Evolutionary conservation across 768 basidiomycete species (phyloP).

Genomic region (Kwoniella heveanensis): DNA sequence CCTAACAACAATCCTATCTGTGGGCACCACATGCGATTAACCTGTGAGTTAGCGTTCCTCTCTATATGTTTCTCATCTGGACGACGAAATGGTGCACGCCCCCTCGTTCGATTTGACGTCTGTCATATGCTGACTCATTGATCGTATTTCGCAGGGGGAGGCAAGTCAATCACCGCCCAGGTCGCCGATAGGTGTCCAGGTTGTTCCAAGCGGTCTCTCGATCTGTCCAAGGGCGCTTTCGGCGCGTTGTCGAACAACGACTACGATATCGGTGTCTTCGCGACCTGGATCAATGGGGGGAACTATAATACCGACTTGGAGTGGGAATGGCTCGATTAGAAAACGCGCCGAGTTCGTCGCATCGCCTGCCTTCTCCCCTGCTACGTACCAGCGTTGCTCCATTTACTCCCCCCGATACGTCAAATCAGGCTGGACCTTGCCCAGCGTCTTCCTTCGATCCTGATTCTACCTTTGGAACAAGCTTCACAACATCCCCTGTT

Average conservation of each 20-base stretch:
- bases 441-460: neutral
- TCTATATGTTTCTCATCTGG: no score
- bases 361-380: no score
- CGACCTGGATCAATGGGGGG: constrained; percentile 22
- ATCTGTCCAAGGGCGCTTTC: constrained; percentile 43
- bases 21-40: constrained; percentile 38
- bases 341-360: no score
- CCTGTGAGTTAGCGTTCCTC: constrained; percentile 28
- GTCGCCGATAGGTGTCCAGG: constrained; percentile 46
- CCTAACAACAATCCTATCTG: constrained; percentile 50
- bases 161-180: constrained; percentile 33
- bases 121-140: neutral
- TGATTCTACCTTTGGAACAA: neutral
- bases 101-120: neutral
- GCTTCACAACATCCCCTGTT: no score
- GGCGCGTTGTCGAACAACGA: constrained; percentile 22
- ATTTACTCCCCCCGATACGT: no score
- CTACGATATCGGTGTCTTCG: constrained; percentile 24
- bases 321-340: constrained; percentile 25
- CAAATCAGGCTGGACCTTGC: neutral
- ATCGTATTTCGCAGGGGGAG: constrained; percentile 24
- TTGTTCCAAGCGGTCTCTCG: constrained; percentile 44
- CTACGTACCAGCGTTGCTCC: neutral
- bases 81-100: no score
- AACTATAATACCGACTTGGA: constrained; percentile 18